Evolutionary conservation across 208 protist species (phyloP), one percentile per base, ranked within the genome.

Genomic region (Zelonia costaricensis): DNA sequence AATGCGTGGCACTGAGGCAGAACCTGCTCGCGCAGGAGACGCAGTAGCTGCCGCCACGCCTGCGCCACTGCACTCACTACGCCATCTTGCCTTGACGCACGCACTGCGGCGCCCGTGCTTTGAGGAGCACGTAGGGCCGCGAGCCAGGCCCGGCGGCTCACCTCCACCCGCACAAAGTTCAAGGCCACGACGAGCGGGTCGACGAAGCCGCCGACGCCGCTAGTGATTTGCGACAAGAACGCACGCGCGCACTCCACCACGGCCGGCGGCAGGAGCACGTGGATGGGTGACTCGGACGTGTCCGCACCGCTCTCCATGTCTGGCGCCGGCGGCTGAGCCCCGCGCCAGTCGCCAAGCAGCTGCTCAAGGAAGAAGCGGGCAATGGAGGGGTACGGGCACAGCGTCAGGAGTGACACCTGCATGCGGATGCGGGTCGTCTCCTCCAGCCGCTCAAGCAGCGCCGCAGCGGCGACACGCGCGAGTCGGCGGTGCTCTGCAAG

Each of bases 301-400:
- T 10, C n/a, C 39, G 44, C 20, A 18, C 9, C 5, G 15, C n/a
- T n/a, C 2, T 12, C 46, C 4, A 15, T 27, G 18, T 23, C n/a
- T 12, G 28, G 5, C 13, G 25, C 27, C 12, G 20, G 4, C 7
- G 36, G 1, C 20, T 62, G 44, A 25, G 30, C 42, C 23, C 27
- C 61, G 2, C 62, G 54, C 83, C 82, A 92, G 31, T 91, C 79
- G 3, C 78, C 12, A 10, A 67, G 30, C 15, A 92, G 43, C 16
- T 60, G 48, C 8, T 82, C 62, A 4, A 89, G 61, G 53, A 95
- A 69, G 39, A 83, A 76, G 9, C 77, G 74, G 8, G 77, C 71
- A 35, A 95, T 82, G 23, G 83, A 91, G 0, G 81, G 62, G 68
- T 84, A 92, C 6, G 89, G 89, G 31, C 74, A 78, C 15, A 92